Evolutionary conservation across 768 basidiomycete genomes (phyloP), one percentile per base, ranked within the genome.

Genomic region (Tricholoma flavovirens): DNA sequence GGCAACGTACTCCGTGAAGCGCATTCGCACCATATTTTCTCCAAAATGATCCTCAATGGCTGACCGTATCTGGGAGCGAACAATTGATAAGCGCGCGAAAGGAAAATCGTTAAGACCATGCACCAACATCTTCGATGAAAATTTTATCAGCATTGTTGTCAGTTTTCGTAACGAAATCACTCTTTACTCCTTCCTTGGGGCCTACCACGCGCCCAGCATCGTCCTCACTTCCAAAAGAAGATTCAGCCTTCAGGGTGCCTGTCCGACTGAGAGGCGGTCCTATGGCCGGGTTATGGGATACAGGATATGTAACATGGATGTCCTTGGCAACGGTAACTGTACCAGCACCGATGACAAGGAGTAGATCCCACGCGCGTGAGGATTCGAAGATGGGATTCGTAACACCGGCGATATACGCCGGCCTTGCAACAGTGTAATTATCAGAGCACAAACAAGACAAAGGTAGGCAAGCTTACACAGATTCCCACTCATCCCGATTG

Each of bases 331-430:
- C 87, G 2, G 86, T 86, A 56, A 99, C 90, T 35, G 83, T 85
- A 9, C 92, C 92, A 0, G 85, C 83, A 49, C 91, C 88, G 59
- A 98, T 85, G 66, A 98, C 93, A 69, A 96, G 90, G 38, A 98
- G 76, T 7, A 99, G 75, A 69, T 99, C 97, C 97, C 97, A 99
- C 11, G 83, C 79, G 0, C 86, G 83, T 0, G 88, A 82, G 1
- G 87, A 77, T 64, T 96, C 93, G 71, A 98, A 98, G 46, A 98
- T 93, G 2, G 95, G 97, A 64, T 99, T 99, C 1, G 92, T 95
- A 2, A 98, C 96, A 1, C 97, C 97, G 9, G 95, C 97, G 52
- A 99, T 94, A 66, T 87, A 99, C 11, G 92, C 96, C 4, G 90
- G 86, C 36, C 93, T 93, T 60, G 36, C 33, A 51, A 59, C 8